Base-by-base conservation (phyloP, 1,284 basidiomycete genomes). In the Microbotryomycetes sp. region DNA sequence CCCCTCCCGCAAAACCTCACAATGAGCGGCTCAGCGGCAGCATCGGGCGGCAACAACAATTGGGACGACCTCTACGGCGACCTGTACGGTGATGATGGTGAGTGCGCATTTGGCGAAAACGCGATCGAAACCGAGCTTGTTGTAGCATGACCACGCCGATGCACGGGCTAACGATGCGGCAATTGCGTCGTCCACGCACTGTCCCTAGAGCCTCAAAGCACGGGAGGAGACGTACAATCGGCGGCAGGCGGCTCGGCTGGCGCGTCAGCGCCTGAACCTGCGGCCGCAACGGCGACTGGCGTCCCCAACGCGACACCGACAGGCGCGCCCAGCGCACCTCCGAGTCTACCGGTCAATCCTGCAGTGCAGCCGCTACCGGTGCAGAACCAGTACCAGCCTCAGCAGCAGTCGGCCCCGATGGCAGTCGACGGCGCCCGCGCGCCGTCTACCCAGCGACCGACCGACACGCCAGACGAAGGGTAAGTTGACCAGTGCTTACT, bases 401-500 rank as follows among this genome's bases (percentile, higher is more conserved):
- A 54, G 53, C 46, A 55, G 23, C 54, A 57, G 45, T 57, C 45
- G n/a, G 46, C 52, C 7, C 60, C 67, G 23, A 21, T 64, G 26
- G 65, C 59, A 47, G 67, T 62, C 50, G 59, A 65, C 23, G 58
- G 61, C 48, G 46, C 45, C 28, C 67, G 55, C 60, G 62, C 70
- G 69, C 59, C 71, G 66, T 31, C 71, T 64, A 45, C 81, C 78
- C 64, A 80, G 51, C 75, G 88, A 58, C 91, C 91, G 15, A 90
- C 88, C 55, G 92, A 97, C 76, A 94, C 93, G 91, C 92, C 92
- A 76, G 93, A 97, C 73, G 92, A 96, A 88, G 92, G 92, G 93
- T 96, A 83, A 91, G 92, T 82, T 15, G 16, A 59, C 29, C n/a
- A 46, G 55, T 58, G 47, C 62, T 56, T 54, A 66, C n/a, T n/a